phyloP scores from a whole-genome alignment of 208 protist species.

The Wallacemonas sp. region DNA sequence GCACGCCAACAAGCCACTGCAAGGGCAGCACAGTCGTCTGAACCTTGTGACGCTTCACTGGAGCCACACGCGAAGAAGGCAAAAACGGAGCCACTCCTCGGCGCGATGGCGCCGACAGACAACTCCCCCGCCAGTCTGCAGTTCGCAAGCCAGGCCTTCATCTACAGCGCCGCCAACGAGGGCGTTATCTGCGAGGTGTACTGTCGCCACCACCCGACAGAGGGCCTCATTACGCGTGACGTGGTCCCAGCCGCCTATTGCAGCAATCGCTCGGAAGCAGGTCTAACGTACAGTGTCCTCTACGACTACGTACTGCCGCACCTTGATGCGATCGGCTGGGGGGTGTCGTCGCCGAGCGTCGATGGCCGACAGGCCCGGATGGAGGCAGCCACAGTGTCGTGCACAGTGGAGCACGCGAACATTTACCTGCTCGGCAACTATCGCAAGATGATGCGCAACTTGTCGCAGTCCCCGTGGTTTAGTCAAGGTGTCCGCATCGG shows the following conservation, averaged over 20 bases:
- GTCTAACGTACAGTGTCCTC: constrained; percentile 76
- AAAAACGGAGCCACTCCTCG: not conserved
- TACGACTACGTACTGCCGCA: constrained; percentile 79
- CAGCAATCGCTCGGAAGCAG: constrained; percentile 63
- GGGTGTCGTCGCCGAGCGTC: not conserved
- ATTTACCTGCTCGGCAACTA: constrained; percentile 88
- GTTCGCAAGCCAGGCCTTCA: constrained; percentile 49
- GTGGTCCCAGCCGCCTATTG: constrained; percentile 58
- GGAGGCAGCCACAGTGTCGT: constrained; percentile 45
- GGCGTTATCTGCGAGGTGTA: constrained; percentile 70
- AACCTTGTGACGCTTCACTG: not conserved
- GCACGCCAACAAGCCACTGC: not conserved
- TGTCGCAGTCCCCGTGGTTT: constrained; percentile 92
- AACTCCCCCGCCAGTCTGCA: not conserved
- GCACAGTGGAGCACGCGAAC: constrained; percentile 62
- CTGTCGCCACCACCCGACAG: constrained; percentile 59
- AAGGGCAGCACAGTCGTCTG: not conserved
- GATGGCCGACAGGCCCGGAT: constrained; percentile 14
- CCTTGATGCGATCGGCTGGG: constrained; percentile 47
- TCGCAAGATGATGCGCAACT: constrained; percentile 79
- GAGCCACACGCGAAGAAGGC: constrained; percentile 7
- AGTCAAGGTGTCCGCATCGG: constrained; percentile 70
- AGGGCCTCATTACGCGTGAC: constrained; percentile 47
- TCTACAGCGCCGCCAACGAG: constrained; percentile 57
- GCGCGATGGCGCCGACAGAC: not conserved